phyloP scores from a whole-genome alignment of 2,329 filamentous ascomycete species.

The Colletotrichum theobromicola region DNA sequence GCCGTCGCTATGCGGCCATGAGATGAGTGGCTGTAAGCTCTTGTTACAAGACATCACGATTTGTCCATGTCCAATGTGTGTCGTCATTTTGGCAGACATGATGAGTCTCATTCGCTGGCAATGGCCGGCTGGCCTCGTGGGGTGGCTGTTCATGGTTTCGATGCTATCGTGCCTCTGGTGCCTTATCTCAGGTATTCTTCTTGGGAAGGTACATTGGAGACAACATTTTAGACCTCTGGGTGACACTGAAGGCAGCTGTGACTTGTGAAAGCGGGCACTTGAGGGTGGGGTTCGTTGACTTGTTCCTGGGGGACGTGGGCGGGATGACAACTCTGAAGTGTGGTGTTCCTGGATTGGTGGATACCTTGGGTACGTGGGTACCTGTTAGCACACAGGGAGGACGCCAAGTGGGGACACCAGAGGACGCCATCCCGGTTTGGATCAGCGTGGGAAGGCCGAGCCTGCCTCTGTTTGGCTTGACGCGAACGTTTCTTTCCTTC shows the following conservation, averaged over 20 bases:
- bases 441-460: not conserved
- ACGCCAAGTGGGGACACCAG: not conserved
- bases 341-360: slow-evolving; percentile 18
- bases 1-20: not conserved
- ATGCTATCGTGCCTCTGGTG: not conserved
- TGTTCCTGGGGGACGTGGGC: not conserved
- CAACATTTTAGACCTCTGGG: not conserved
- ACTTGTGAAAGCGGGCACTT: not conserved
- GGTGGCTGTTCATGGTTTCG: not conserved
- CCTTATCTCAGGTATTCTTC: not conserved
- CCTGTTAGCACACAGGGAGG: not conserved
- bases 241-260: not conserved
- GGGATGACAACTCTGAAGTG: not conserved
- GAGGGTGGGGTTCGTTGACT: not conserved
- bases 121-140: not conserved
- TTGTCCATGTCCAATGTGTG: not conserved
- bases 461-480: not conserved
- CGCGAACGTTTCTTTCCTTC: not conserved
- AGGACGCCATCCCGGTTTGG: not conserved
- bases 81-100: not conserved
- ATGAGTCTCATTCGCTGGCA: not conserved
- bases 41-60: not conserved
- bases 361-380: not conserved
- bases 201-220: not conserved
- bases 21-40: not conserved